phyloP scores from a whole-genome alignment of 306 rosid genomes.

The Prunus fruticosa region DNA sequence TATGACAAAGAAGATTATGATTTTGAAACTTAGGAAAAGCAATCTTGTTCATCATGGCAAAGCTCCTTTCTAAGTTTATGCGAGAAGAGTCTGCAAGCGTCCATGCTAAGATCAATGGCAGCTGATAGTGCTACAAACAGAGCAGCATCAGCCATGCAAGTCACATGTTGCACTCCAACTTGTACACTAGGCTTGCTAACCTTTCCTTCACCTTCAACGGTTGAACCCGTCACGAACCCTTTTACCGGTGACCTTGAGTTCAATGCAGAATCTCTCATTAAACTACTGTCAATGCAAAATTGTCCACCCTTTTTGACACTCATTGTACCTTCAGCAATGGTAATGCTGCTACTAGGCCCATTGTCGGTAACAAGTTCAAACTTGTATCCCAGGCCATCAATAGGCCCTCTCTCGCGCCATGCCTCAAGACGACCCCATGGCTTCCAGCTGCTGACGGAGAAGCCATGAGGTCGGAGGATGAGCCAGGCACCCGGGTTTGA shows the following conservation, averaged over 20 bases:
- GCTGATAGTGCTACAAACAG: slow-evolving; percentile 81
- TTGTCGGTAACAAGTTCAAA: slow-evolving; percentile 67
- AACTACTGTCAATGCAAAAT: slow-evolving; percentile 65
- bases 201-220: slow-evolving; percentile 83
- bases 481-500: slow-evolving; percentile 97
- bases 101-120: slow-evolving; percentile 97
- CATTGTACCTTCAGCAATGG: slow-evolving; percentile 80
- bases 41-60: slow-evolving; percentile 60
- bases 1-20: background rate
- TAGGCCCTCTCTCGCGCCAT: slow-evolving; percentile 81
- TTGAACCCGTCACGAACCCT: slow-evolving; percentile 89
- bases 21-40: slow-evolving; percentile 18
- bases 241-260: slow-evolving; percentile 42
- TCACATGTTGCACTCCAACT: slow-evolving; percentile 83
- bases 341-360: slow-evolving; percentile 41
- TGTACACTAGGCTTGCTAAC: slow-evolving; percentile 76
- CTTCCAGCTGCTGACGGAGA: slow-evolving; percentile 76
- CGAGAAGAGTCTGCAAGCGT: slow-evolving; percentile 81
- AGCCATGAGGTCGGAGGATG: slow-evolving; percentile 75
- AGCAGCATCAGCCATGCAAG: slow-evolving; percentile 96
- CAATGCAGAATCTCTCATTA: slow-evolving; percentile 38
- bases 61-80: slow-evolving; percentile 86
- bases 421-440: slow-evolving; percentile 96
- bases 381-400: slow-evolving; percentile 82
- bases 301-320: slow-evolving; percentile 69